Base-by-base conservation (phyloP, 164 flowering plant genomes). In the Umbellularia californica region DNA sequence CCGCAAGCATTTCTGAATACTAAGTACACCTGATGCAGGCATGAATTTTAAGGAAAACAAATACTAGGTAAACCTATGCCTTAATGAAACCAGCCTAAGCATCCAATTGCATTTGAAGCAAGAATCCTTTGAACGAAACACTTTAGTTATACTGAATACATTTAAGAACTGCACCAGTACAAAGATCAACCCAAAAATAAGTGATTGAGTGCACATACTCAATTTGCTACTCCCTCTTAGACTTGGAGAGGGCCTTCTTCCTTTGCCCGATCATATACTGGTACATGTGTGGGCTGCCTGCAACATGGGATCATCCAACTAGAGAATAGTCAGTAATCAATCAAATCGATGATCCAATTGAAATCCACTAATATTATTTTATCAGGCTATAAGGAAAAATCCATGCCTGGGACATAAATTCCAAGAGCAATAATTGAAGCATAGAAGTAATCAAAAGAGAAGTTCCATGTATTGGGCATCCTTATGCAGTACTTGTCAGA, bases 261-360 rank as follows among this genome's bases (percentile, higher is more conserved):
- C 98, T 85, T 85, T 92, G 98, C 30, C 87, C 87, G 63, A 91
- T 89, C 98, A 94, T 94, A 60, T 94, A 91, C 11, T 65, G 60
- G 72, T 92, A 92, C 93, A 94, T 79, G 81, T 92, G 96, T 73
- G 98, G 97, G 73, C 91, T 88, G 12, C 98, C 98, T 93, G 92
- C 30, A 51, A 51, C 5, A 58, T 62, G 12, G 75, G 4, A 28
- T 28, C 50, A 70, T 50, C 24, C 47, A 65, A 71, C n/a, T 6
- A 68, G 69, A 20, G 9, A 71, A 73, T 15, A 66, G 14, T 27
- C 24, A 72, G 72, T 41, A 50, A n/a, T 55, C 22, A 64, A 68
- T 27, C 33, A 69, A 22, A 52, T 50, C 19, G 50, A 25, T 11
- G 25, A 60, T 41, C 64, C 60, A 69, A 63, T 65, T 28, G 62